Evolutionary conservation across 2,329 filamentous ascomycete species (phyloP).

Genomic region (Colletotrichum musicola): DNA sequence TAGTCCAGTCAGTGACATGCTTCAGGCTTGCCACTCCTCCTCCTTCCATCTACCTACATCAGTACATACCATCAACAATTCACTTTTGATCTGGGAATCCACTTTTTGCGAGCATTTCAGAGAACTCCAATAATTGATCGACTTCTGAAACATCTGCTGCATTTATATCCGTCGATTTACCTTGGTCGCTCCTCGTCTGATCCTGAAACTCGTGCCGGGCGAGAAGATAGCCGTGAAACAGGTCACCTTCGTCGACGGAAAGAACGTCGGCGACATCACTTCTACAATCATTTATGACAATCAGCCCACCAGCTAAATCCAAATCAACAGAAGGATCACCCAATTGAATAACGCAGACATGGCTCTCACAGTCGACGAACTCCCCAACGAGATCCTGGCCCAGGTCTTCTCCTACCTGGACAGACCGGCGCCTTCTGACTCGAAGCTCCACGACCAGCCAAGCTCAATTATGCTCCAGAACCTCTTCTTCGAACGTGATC

Average conservation of each 20-base stretch:
- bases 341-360: not conserved
- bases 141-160: too few relatives aligned
- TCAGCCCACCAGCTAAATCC: not conserved
- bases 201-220: slow-evolving; percentile 27
- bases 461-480: slow-evolving; percentile 54
- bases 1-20: not conserved
- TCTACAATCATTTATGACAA: not conserved
- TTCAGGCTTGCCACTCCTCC: not conserved
- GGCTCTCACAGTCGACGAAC: slow-evolving; percentile 45
- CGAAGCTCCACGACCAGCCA: slow-evolving; percentile 63
- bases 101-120: too few relatives aligned
- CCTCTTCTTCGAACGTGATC: slow-evolving; percentile 47
- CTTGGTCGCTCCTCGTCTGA: not conserved
- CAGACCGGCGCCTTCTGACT: slow-evolving; percentile 60
- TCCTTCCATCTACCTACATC: not conserved
- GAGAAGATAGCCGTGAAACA: slow-evolving; percentile 27
- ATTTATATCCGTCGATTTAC: not conserved
- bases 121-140: too few relatives aligned
- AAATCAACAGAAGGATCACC: not conserved
- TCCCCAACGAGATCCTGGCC: slow-evolving; percentile 73
- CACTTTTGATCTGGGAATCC: too few relatives aligned
- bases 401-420: slow-evolving; percentile 70
- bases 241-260: too few relatives aligned
- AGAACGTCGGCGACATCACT: too few relatives aligned
- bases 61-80: too few relatives aligned